A percentile compares a stretch with the other conserved stretches of the same genome.
phyloP scores from a whole-genome alignment of 805 yeast species.

The Myxozyma kluyveri region DNA sequence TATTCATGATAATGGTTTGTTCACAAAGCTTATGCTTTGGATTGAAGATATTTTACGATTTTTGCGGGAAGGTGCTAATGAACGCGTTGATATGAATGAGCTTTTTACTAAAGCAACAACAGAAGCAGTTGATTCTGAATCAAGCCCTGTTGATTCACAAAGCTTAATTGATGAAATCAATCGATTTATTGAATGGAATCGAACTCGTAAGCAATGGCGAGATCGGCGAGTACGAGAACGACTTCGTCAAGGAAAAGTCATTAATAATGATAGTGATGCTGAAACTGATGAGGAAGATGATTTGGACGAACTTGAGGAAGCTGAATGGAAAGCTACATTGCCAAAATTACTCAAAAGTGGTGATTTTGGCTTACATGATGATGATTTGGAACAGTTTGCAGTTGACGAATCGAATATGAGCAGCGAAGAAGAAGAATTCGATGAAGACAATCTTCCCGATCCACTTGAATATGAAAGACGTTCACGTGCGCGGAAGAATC shows the following conservation, averaged over 20 bases:
- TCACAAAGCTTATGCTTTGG: slow-evolving; percentile 73
- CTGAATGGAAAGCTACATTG: slow-evolving; percentile 47
- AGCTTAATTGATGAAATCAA: slow-evolving; percentile 43
- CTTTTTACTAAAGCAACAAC: slow-evolving; percentile 28
- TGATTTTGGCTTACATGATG: slow-evolving; percentile 51
- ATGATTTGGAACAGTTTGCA: slow-evolving; percentile 47
- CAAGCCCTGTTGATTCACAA: slow-evolving; percentile 30
- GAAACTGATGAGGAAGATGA: slow-evolving; percentile 32
- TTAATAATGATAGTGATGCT: slow-evolving; percentile 31
- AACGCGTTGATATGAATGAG: slow-evolving; percentile 30
- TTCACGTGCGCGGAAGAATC: slow-evolving; percentile 31
- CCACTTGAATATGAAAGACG: slow-evolving; percentile 35
- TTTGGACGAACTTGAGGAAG: slow-evolving; percentile 36
- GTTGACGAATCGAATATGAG: slow-evolving; percentile 37
- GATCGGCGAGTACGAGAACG: slow-evolving; percentile 27
- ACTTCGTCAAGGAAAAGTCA: slow-evolving; percentile 20
- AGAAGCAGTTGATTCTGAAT: slow-evolving; percentile 5
- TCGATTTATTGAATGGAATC: slow-evolving; percentile 41
- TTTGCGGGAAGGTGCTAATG: slow-evolving; percentile 52
- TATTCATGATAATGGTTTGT: slow-evolving; percentile 68
- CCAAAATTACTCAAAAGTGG: slow-evolving; percentile 44
- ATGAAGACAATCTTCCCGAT: slow-evolving; percentile 35
- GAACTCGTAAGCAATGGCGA: slow-evolving; percentile 40
- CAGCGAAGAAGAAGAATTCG: slow-evolving; percentile 38
- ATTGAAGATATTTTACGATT: slow-evolving; percentile 61